Evolutionary conservation across 345 rosid genomes (phyloP), one percentile per base, ranked within the genome.

Genomic region (Camelina hispida): DNA sequence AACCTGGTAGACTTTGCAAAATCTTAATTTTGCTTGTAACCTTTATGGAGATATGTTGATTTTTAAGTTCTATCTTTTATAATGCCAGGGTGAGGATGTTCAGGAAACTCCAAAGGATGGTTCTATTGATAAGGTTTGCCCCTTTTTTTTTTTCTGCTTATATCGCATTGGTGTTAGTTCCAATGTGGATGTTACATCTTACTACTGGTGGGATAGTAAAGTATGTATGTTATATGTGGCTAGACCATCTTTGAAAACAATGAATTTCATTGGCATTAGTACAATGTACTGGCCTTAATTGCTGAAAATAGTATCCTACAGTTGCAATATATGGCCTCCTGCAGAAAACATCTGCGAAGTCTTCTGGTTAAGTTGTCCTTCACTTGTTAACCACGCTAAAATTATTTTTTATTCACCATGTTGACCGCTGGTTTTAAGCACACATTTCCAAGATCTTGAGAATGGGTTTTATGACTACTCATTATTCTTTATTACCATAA

Each of bases 31-130:
- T 65, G 35, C 69, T 52, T 55, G 74, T 54, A 75, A 15, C 28
- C 18, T 47, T 35, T 47, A 12, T 7, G 38, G 32, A 65, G 23
- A 47, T 76, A 20, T 71, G 14, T 46, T 75, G 28, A 65, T 35
- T 54, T 69, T 81, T 30, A 78, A 69, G 59, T 46, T 48, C 3
- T 12, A 58, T 71, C 25, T 80, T 70, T 81, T 69, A 73, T 68
- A 18, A 78, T 82, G 77, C 64, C 84, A 96, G 99, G 99, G 99
- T 22, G 99, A 96, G 82, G 73, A 47, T 80, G 85, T 66, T 69
- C 78, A 86, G 66, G 98, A 96, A 79, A 62, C 89, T 2, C 91
- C 81, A 50, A 89, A 88, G 71, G 99, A 93, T 25, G 80, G 80
- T 62, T 60, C 80, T 38, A n/a, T 77, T 16, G 88, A 59, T 62